A percentile compares a stretch with the other conserved stretches of the same genome.
phyloP scores from a whole-genome alignment of 192 early-diverging fungal species.

The Pilaira anomala region DNA sequence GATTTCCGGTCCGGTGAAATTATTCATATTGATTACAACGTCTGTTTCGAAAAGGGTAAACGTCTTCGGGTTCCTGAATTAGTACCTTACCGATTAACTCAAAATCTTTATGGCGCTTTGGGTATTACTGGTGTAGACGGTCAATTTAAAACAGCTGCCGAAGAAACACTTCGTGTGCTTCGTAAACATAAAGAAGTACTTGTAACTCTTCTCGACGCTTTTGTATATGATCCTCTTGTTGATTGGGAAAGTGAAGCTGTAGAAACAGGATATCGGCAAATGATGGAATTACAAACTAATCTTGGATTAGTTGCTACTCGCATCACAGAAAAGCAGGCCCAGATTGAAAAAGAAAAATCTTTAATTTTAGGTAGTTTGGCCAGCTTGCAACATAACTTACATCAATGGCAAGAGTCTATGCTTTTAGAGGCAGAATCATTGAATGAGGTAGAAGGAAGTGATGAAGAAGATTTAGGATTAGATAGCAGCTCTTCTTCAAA shows the following conservation, averaged over 20 bases:
- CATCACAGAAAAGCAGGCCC: constrained; percentile 19
- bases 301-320: constrained; percentile 26
- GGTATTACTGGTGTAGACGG: constrained; percentile 81
- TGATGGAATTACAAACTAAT: constrained; percentile 28
- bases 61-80: constrained; percentile 82
- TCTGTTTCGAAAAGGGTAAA: constrained; percentile 94
- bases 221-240: constrained; percentile 86
- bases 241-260: constrained; percentile 47
- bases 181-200: constrained; percentile 77
- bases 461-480: background rate
- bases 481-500: background rate
- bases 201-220: constrained; percentile 87
- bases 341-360: constrained; percentile 4
- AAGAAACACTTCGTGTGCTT: constrained; percentile 76
- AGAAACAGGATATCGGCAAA: constrained; percentile 27
- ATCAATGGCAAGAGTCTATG: constrained; percentile 4
- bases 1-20: constrained; percentile 79
- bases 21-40: constrained; percentile 95
- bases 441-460: constrained; percentile 6
- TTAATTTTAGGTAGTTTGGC: background rate
- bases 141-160: constrained; percentile 72
- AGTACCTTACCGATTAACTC: constrained; percentile 89
- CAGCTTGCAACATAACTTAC: background rate
- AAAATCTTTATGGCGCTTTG: constrained; percentile 86
- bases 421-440: constrained; percentile 6